A percentile compares a stretch with the other conserved stretches of the same genome.
Conservation (phyloP, 257 asterid species). For the Solanum lignicaule region DNA sequence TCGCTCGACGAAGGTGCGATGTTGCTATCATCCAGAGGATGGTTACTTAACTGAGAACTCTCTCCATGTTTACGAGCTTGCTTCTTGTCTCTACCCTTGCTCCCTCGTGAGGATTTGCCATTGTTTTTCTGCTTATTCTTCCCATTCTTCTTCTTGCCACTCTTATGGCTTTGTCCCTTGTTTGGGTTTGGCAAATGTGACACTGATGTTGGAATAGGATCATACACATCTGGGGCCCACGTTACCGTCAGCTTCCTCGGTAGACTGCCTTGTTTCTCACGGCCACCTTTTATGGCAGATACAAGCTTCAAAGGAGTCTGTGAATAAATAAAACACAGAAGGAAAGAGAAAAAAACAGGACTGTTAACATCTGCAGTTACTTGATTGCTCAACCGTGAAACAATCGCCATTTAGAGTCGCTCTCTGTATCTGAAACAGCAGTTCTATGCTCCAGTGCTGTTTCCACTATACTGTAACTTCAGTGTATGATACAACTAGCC, state of each 20-base stretch:
- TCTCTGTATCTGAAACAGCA: not conserved
- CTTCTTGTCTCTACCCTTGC: slow-evolving; percentile 67
- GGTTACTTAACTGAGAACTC: slow-evolving; percentile 24
- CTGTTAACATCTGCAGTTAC: not conserved
- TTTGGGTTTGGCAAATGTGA: slow-evolving; percentile 71
- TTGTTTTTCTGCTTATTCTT: slow-evolving; percentile 65
- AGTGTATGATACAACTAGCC: not conserved
- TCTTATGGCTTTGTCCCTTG: slow-evolving; percentile 34
- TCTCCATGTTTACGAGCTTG: slow-evolving; percentile 42
- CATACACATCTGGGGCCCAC: slow-evolving; percentile 58
- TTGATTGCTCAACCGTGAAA: not conserved
- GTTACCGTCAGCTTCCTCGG: slow-evolving; percentile 28
- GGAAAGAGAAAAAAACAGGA: not conserved
- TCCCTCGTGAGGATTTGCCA: slow-evolving; percentile 54
- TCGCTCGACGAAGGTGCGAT: slow-evolving; percentile 2
- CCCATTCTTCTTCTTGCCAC: slow-evolving; percentile 43
- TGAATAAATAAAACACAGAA: not conserved
- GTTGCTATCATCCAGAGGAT: slow-evolving; percentile 24
- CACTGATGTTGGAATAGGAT: slow-evolving; percentile 43
- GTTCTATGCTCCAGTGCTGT: not conserved
- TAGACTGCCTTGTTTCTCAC: slow-evolving; percentile 27
- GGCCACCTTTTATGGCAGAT: slow-evolving; percentile 48
- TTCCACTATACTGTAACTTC: not conserved
- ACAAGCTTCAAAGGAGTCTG: slow-evolving; percentile 31
- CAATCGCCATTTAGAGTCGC: not conserved